Evolutionary conservation across 495 filamentous ascomycete species (phyloP).

Genomic region (Geoglossum glabrum): DNA sequence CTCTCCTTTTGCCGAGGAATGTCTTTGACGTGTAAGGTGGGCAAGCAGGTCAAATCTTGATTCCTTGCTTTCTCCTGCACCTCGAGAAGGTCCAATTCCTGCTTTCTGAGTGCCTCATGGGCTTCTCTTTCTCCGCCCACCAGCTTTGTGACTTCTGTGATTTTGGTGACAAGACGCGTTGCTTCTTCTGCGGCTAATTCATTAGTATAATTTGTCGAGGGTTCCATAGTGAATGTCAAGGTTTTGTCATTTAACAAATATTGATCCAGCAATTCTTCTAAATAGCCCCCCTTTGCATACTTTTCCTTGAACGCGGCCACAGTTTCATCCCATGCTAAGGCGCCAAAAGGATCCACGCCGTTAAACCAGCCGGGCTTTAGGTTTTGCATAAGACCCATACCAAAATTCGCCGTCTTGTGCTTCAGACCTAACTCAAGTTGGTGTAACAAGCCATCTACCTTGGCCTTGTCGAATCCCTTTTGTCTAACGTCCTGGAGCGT

Average conservation of each 20-base stretch:
- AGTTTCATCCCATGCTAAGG: conserved; percentile 75
- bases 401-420: conserved; percentile 89
- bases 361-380: conserved; percentile 87
- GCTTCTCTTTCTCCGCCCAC: conserved; percentile 54
- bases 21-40: conserved; percentile 69
- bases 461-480: conserved; percentile 67
- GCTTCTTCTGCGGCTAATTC: conserved; percentile 65
- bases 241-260: conserved; percentile 75
- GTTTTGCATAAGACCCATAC: conserved; percentile 72
- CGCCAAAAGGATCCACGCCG: conserved; percentile 76
- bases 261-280: conserved; percentile 71
- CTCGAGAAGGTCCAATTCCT: conserved; percentile 60
- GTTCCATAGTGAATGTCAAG: conserved; percentile 87
- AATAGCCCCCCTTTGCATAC: conserved; percentile 50
- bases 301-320: conserved; percentile 57
- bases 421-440: conserved; percentile 78
- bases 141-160: conserved; percentile 42
- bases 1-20: conserved; percentile 62
- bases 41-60: conserved; percentile 70
- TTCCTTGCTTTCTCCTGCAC: conserved; percentile 67
- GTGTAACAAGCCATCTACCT: conserved; percentile 84
- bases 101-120: conserved; percentile 41
- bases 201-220: conserved; percentile 47
- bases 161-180: conserved; percentile 44
- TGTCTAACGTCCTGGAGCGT: conserved; percentile 42